phyloP scores from a whole-genome alignment of 1,284 basidiomycete species.

The Xerocomus cyaneibrunnescens region DNA sequence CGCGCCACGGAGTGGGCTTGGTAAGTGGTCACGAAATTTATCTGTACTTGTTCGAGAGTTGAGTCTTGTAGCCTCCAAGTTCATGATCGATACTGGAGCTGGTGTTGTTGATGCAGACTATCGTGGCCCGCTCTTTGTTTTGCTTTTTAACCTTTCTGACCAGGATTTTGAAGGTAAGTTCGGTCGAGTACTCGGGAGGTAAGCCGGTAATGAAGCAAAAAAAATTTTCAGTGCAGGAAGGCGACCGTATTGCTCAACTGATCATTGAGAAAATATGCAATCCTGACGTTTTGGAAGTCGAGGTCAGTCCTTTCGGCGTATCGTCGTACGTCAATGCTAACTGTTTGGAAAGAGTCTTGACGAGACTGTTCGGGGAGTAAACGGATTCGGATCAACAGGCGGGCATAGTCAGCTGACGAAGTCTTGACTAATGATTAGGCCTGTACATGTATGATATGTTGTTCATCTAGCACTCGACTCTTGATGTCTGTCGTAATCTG shows the following conservation, averaged over 20 bases:
- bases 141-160: conserved; percentile 92
- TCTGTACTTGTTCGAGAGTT: not conserved
- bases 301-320: conserved; percentile 50
- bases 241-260: conserved; percentile 93
- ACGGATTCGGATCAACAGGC: conserved; percentile 96
- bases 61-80: conserved; percentile 75
- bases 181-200: not conserved
- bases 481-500: not conserved
- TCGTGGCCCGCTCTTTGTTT: conserved; percentile 88
- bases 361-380: conserved; percentile 80
- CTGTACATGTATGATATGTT: conserved; percentile 2
- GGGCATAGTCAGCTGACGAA: conserved; percentile 53
- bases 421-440: conserved; percentile 2
- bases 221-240: conserved; percentile 69
- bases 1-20: conserved; percentile 91
- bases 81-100: conserved; percentile 96
- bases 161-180: conserved; percentile 80
- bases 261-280: conserved; percentile 91
- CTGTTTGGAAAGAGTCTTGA: conserved; percentile 63
- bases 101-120: conserved; percentile 98
- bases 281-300: conserved; percentile 83
- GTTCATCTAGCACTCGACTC: not conserved
- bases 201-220: conserved; percentile 1
- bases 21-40: conserved; percentile 46
- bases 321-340: conserved; percentile 1